Evolutionary conservation across 441 rosid species (phyloP), one percentile per base, ranked within the genome.

Genomic region (Jatropha podagrica): DNA sequence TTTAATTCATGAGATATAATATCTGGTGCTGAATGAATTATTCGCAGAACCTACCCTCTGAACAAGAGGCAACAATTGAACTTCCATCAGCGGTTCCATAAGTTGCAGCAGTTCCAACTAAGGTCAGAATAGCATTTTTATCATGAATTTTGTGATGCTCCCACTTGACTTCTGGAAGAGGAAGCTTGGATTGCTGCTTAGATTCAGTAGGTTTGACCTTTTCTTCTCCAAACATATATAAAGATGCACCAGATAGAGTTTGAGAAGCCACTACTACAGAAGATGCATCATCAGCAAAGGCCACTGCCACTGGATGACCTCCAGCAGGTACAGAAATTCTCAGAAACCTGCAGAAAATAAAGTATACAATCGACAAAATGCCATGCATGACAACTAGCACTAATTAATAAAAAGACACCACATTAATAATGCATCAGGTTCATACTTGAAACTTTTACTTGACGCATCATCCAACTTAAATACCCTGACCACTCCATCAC

Each of bases 391-490:
- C 42, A 61, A 9, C 23, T 63, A 32, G 26, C 63, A 79, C 48
- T 4, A 61, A 51, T 68, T 44, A 48, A 48, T 48, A n/a, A 26
- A 64, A 10, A 51, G 38, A 40, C 3, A 26, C 77, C 51, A 44
- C 10, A 15, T 17, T 9, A 0, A 15, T 37, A 67, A 67, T 1
- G 26, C 20, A 41, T 18, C 32, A 32, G 41, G 66, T 74, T 74
- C 88, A 17, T 92, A 96, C 98, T 91, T 96, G 90, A 92, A 94
- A 85, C 98, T 92, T 90, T 91, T 96, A 84, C 94, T 96, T 13
- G 92, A 86, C 69, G 96, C 98, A 81, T 96, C 93, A 73, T 94
- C 98, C 88, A 96, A 82, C 88, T 91, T 94, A 81, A 89, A 94
- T 69, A 95, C 88, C 83, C 99, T 88, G 69, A 91, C 82, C 56